phyloP scores from a whole-genome alignment of 352 stramenopile genomes.

The Globisporangium polare region DNA sequence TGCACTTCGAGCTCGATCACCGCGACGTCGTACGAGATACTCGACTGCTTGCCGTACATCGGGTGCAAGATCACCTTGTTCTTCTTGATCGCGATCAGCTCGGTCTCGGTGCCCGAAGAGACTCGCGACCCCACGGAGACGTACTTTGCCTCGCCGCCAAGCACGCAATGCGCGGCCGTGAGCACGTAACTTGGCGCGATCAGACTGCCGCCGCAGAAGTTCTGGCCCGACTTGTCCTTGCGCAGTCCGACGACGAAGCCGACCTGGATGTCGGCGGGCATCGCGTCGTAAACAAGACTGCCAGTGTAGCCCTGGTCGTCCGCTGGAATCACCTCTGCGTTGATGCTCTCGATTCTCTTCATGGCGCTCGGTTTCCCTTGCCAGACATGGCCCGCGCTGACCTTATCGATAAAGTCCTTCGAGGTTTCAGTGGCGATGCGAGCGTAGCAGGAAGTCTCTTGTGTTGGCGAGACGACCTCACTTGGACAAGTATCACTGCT shows the following conservation, averaged over 20 bases:
- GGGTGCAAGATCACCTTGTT: conserved; percentile 28
- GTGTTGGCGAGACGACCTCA: neutral
- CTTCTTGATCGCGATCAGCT: conserved; percentile 27
- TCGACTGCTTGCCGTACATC: conserved; percentile 24
- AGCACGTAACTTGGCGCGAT: conserved; percentile 43
- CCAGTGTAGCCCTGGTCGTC: conserved; percentile 17
- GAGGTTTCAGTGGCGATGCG: neutral
- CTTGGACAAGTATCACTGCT: neutral
- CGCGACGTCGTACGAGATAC: conserved; percentile 36
- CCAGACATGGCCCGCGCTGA: conserved; percentile 3
- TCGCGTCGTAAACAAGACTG: conserved; percentile 14
- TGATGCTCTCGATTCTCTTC: neutral
- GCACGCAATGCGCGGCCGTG: conserved; percentile 39
- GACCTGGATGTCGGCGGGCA: conserved; percentile 14
- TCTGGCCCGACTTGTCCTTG: conserved; percentile 22
- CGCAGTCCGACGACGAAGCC: conserved; percentile 36
- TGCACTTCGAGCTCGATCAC: conserved; percentile 32
- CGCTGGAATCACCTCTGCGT: neutral
- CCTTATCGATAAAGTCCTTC: conserved; percentile 4
- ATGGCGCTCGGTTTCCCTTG: neutral
- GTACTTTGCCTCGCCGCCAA: conserved; percentile 21
- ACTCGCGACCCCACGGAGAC: conserved; percentile 29
- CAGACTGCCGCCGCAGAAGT: conserved; percentile 42
- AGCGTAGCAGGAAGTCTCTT: conserved; percentile 1
- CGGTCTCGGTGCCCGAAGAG: conserved; percentile 25